Conservation (phyloP, 768 basidiomycete genomes). For the Auriculariales sp. region DNA sequence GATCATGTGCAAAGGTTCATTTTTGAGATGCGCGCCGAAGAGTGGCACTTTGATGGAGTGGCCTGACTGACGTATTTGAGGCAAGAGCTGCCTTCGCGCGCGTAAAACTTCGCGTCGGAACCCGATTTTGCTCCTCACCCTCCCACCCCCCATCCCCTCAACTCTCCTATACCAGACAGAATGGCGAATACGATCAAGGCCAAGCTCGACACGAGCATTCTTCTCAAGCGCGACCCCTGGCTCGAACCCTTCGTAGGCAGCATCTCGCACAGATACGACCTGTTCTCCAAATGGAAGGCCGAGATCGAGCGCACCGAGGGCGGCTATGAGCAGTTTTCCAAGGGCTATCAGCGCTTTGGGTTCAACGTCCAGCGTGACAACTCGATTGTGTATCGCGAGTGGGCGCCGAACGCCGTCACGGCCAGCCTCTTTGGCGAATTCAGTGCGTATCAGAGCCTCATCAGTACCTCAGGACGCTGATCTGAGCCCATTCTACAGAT, state of each 20-base stretch:
- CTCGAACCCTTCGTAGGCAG: constrained; percentile 58
- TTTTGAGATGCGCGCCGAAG: no score
- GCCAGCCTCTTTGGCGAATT: constrained; percentile 90
- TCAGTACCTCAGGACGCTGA: no score
- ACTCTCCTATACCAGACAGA: no score
- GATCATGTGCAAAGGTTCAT: no score
- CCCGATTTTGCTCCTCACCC: no score
- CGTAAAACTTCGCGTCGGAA: no score
- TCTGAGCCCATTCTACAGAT: no score
- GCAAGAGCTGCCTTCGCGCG: no score
- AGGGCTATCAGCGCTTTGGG: constrained; percentile 46
- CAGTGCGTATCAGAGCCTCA: constrained; percentile 51
- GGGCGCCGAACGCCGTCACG: constrained; percentile 82
- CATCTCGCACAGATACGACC: constrained; percentile 53
- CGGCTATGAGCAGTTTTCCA: constrained; percentile 65
- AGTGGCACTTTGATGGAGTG: no score
- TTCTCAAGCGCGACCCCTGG: constrained; percentile 55
- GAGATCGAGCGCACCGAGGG: constrained; percentile 67
- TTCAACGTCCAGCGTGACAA: constrained; percentile 55
- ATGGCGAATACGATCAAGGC: neutral
- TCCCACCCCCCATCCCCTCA: no score
- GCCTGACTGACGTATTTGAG: no score
- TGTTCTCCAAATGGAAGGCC: constrained; percentile 63
- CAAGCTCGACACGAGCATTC: constrained; percentile 34
- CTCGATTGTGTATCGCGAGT: constrained; percentile 77